Conservation (phyloP, 2,329 filamentous ascomycete species). For the Dactylellina haptotyla region DNA sequence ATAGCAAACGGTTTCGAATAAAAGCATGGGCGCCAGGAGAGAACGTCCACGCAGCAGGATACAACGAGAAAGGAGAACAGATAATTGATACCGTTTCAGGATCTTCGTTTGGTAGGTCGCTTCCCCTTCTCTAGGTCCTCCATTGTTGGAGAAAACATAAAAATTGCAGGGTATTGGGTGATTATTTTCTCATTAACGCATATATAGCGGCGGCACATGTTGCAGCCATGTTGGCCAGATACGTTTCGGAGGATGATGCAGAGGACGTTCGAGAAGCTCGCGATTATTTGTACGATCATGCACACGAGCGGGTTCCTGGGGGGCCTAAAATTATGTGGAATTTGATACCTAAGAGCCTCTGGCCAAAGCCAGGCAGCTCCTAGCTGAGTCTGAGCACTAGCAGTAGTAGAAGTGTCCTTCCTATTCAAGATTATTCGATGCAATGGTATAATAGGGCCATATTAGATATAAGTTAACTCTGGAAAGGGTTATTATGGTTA, state of each 20-base stretch:
- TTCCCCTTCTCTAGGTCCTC: too few species aligned
- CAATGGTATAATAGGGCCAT: too few species aligned
- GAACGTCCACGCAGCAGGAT: not conserved
- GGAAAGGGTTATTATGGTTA: too few species aligned
- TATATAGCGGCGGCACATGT: slow-evolving; percentile 3
- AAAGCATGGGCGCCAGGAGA: slow-evolving; percentile 6
- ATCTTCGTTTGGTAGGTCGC: slow-evolving; percentile 11
- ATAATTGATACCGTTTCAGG: not conserved
- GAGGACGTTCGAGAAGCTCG: not conserved
- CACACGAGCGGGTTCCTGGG: not conserved
- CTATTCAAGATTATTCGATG: too few species aligned
- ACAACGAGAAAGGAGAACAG: not conserved
- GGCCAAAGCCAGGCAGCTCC: not conserved
- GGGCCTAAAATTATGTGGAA: slow-evolving; percentile 14
- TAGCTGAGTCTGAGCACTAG: too few species aligned
- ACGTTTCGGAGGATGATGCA: not conserved
- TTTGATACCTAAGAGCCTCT: not conserved
- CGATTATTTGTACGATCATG: not conserved
- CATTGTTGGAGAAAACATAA: too few species aligned
- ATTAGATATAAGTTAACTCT: too few species aligned
- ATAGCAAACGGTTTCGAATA: not conserved
- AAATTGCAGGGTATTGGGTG: too few species aligned
- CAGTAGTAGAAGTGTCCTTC: too few species aligned
- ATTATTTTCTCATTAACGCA: not conserved
- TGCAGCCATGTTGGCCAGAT: slow-evolving; percentile 5